phyloP scores from a whole-genome alignment of 1,284 basidiomycete genomes.

The Malassezia brasiliensis region DNA sequence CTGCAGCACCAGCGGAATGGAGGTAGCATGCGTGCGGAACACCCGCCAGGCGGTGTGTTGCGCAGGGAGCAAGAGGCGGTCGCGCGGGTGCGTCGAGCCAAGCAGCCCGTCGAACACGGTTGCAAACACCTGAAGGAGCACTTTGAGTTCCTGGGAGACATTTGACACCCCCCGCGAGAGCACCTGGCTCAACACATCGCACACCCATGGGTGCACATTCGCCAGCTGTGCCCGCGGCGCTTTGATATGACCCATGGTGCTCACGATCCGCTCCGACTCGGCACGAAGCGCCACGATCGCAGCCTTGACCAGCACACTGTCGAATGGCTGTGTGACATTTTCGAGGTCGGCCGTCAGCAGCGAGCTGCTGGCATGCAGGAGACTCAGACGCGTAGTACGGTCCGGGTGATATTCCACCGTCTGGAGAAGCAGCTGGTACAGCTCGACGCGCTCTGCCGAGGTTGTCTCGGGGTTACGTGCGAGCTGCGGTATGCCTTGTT shows the following conservation, averaged over 20 bases:
- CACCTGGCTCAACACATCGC: constrained; percentile 55
- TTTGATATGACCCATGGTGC: constrained; percentile 16
- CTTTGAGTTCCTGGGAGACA: background rate
- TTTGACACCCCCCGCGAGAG: constrained; percentile 18
- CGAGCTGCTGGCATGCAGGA: constrained; percentile 59
- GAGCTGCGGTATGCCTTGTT: constrained; percentile 18
- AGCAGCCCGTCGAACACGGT: constrained; percentile 26
- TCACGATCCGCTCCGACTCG: constrained; percentile 53
- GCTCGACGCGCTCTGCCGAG: constrained; percentile 59
- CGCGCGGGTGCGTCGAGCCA: background rate
- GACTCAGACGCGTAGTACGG: constrained; percentile 59
- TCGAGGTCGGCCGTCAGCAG: constrained; percentile 56
- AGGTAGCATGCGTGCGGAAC: constrained; percentile 4
- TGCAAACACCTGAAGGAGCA: constrained; percentile 27
- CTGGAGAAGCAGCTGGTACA: constrained; percentile 63
- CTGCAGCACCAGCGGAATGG: constrained; percentile 24
- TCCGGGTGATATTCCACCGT: constrained; percentile 71
- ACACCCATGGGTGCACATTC: constrained; percentile 65
- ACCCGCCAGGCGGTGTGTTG: constrained; percentile 10
- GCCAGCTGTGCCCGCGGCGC: constrained; percentile 54
- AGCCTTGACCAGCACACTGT: constrained; percentile 57
- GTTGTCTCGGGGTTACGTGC: constrained; percentile 50
- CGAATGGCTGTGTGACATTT: constrained; percentile 30
- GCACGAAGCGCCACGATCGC: constrained; percentile 63
- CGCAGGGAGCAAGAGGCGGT: background rate